These are phyloP conservation scores for Globisporangium emineosum DNA, from an alignment of 352 stramenopile species.

Conservation along the genomic window DNA sequence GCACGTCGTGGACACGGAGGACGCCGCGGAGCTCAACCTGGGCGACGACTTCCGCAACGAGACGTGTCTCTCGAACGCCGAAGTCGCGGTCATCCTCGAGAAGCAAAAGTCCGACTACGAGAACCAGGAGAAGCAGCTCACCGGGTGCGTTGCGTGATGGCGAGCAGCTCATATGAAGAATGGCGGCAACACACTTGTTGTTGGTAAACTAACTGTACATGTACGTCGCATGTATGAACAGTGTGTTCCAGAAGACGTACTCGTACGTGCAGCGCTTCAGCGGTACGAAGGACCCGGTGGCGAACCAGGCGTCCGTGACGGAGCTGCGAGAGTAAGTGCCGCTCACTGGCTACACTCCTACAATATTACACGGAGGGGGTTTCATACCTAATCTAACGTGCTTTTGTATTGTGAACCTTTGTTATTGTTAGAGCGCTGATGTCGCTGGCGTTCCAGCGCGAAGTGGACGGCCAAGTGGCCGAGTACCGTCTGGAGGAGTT, in stretches of 20 bases:
- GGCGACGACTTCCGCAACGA: constrained; percentile 88
- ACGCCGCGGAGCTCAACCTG: constrained; percentile 87
- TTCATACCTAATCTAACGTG: not conserved
- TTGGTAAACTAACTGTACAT: not conserved
- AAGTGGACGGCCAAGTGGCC: constrained; percentile 63
- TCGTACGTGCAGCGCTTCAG: constrained; percentile 91
- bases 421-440: constrained; percentile 62
- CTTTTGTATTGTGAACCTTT: not conserved
- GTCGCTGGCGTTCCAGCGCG: constrained; percentile 80
- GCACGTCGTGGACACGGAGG: constrained; percentile 88
- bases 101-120: constrained; percentile 91
- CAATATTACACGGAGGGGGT: not conserved
- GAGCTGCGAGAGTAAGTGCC: constrained; percentile 80
- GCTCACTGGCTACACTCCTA: not conserved
- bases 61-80: constrained; percentile 87
- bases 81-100: constrained; percentile 88
- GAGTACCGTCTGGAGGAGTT: constrained; percentile 87
- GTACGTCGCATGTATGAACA: constrained; percentile 19
- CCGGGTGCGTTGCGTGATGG: constrained; percentile 33
- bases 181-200: not conserved
- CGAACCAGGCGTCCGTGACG: constrained; percentile 87
- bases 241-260: constrained; percentile 91
- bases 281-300: constrained; percentile 88
- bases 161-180: constrained; percentile 9
- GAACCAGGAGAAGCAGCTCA: constrained; percentile 89